phyloP scores from a whole-genome alignment of 768 basidiomycete species.

The Pholiota molesta region DNA sequence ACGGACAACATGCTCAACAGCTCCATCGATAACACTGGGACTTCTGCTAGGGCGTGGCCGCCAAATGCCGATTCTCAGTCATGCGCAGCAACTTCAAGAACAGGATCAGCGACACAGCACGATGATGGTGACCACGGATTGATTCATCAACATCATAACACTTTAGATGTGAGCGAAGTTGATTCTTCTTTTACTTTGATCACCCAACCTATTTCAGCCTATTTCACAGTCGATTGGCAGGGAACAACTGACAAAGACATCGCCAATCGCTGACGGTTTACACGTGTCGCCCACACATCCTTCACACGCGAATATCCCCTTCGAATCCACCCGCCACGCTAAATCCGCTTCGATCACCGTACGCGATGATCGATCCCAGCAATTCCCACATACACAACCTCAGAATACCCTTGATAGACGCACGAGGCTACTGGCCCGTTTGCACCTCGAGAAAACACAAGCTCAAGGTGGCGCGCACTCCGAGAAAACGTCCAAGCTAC shows the following conservation, averaged over 20 bases:
- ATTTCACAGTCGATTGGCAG: not conserved
- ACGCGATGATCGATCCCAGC: not conserved
- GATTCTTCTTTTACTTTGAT: not conserved
- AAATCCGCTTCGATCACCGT: conserved; percentile 19
- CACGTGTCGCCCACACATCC: not conserved
- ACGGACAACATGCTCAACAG: not conserved
- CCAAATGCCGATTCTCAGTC: not conserved
- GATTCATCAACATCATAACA: not conserved
- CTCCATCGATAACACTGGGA: not conserved
- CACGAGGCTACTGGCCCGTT: conserved; percentile 41
- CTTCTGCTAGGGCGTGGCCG: not conserved
- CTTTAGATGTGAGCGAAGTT: not conserved
- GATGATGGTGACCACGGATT: not conserved
- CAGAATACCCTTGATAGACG: conserved; percentile 27
- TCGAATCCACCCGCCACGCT: conserved; percentile 9
- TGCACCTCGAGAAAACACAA: conserved; percentile 45
- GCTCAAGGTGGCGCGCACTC: conserved; percentile 16
- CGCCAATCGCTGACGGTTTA: not conserved
- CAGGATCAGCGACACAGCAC: not conserved
- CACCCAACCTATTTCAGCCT: not conserved
- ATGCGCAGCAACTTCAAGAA: not conserved
- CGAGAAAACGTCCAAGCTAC: not conserved
- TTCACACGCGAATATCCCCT: conserved; percentile 8
- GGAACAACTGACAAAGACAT: not conserved
- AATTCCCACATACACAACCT: not conserved